phyloP scores from a whole-genome alignment of 805 yeast genomes.

The Lipomyces mesembrius region DNA sequence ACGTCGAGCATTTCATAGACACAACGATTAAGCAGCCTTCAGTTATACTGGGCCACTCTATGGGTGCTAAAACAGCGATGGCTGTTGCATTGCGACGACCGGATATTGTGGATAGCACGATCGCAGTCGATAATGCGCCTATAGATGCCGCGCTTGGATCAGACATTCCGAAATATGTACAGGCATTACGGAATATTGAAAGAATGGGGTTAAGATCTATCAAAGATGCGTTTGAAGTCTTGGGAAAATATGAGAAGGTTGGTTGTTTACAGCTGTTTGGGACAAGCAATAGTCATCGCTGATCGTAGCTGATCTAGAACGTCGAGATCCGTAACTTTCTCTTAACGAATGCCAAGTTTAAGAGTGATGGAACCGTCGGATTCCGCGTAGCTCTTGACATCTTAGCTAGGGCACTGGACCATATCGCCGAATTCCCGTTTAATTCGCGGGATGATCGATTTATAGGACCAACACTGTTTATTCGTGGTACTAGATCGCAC shows the following conservation, averaged over 20 bases:
- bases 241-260: slow-evolving; percentile 61
- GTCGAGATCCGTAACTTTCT: slow-evolving; percentile 74
- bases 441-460: slow-evolving; percentile 59
- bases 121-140: slow-evolving; percentile 91
- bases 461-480: slow-evolving; percentile 74
- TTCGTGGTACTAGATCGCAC: slow-evolving; percentile 75
- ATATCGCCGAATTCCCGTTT: slow-evolving; percentile 78
- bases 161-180: slow-evolving; percentile 69
- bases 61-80: slow-evolving; percentile 94
- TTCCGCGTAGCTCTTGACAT: slow-evolving; percentile 73
- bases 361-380: slow-evolving; percentile 48
- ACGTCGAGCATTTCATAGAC: slow-evolving; percentile 72
- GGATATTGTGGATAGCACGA: slow-evolving; percentile 60
- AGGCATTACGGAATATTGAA: slow-evolving; percentile 63
- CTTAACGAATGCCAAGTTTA: slow-evolving; percentile 65
- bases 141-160: slow-evolving; percentile 62
- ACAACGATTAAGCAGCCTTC: slow-evolving; percentile 49
- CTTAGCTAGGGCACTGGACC: slow-evolving; percentile 67
- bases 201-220: slow-evolving; percentile 52
- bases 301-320: slow-evolving; percentile 42
- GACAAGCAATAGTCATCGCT: not conserved
- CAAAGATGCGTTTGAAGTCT: slow-evolving; percentile 68
- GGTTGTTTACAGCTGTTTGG: slow-evolving; percentile 1
- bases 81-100: slow-evolving; percentile 74
- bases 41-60: slow-evolving; percentile 51